A percentile compares a stretch with the other conserved stretches of the same genome.
phyloP scores from a whole-genome alignment of 31 red algal species.

The Porphyra umbilicalis region DNA sequence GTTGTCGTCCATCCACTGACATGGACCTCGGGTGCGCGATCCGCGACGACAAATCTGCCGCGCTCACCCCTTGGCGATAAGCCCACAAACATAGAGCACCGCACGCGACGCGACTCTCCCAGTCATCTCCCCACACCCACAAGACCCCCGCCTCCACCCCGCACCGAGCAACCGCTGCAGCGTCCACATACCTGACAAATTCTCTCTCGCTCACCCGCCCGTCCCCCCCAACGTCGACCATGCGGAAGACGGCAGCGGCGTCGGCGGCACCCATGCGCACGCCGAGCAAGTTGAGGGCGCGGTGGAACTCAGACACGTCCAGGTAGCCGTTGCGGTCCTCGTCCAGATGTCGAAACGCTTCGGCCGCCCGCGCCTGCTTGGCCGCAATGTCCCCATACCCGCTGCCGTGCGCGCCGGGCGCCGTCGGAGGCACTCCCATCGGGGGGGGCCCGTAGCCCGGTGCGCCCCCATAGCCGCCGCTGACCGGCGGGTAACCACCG shows the following conservation, averaged over 20 bases:
- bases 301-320: slow-evolving; percentile 4
- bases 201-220: neutral
- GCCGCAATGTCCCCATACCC: neutral
- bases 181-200: slow-evolving; percentile 2
- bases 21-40: no score
- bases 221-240: neutral
- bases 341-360: slow-evolving; percentile 8
- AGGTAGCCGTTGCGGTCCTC: slow-evolving; percentile 1
- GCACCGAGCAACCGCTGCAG: no score
- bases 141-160: neutral
- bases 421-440: neutral
- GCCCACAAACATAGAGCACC: no score
- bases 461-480: neutral
- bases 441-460: neutral
- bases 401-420: neutral
- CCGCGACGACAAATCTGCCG: no score
- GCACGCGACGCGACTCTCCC: neutral
- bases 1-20: no score
- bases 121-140: neutral
- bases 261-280: neutral
- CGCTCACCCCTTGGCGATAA: no score
- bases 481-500: neutral
- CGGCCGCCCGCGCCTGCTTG: neutral
- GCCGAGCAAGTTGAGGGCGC: neutral
- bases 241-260: neutral